These are phyloP conservation scores for Penicillium samsonianum DNA, from an alignment of 495 filamentous ascomycete species.

Conservation along the genomic window DNA sequence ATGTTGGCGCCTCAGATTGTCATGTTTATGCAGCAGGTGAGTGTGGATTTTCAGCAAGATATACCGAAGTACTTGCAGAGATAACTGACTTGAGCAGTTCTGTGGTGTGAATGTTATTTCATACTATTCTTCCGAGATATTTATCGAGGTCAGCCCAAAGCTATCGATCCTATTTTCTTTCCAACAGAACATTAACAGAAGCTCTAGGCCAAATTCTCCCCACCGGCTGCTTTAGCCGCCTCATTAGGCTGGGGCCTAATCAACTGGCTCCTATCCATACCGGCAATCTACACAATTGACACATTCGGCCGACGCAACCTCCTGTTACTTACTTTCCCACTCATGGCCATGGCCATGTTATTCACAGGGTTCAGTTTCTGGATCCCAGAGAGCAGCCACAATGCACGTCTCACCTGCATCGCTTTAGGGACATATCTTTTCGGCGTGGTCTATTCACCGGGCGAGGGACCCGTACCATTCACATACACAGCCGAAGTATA, in stretches of 20 bases:
- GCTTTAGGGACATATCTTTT: constrained; percentile 75
- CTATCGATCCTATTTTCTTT: background rate
- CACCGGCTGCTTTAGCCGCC: constrained; percentile 58
- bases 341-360: constrained; percentile 71
- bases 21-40: constrained; percentile 85
- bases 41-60: constrained; percentile 4
- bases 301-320: constrained; percentile 81
- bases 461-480: constrained; percentile 80
- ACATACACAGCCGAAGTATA: constrained; percentile 83
- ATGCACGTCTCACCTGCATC: constrained; percentile 56
- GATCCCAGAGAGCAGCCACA: constrained; percentile 56
- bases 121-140: constrained; percentile 57
- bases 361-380: constrained; percentile 82
- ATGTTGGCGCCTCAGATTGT: constrained; percentile 72
- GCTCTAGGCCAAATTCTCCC: constrained; percentile 46
- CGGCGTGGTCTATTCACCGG: constrained; percentile 73
- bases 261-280: constrained; percentile 77
- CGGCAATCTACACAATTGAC: constrained; percentile 80
- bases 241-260: constrained; percentile 77
- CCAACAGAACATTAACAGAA: background rate
- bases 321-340: constrained; percentile 73
- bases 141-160: constrained; percentile 30
- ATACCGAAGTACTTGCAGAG: background rate
- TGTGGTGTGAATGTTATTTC: constrained; percentile 66
- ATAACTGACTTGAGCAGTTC: constrained; percentile 41